Conservation (phyloP, 1,139 yeast species). For the Insectozyma bohioensis region DNA sequence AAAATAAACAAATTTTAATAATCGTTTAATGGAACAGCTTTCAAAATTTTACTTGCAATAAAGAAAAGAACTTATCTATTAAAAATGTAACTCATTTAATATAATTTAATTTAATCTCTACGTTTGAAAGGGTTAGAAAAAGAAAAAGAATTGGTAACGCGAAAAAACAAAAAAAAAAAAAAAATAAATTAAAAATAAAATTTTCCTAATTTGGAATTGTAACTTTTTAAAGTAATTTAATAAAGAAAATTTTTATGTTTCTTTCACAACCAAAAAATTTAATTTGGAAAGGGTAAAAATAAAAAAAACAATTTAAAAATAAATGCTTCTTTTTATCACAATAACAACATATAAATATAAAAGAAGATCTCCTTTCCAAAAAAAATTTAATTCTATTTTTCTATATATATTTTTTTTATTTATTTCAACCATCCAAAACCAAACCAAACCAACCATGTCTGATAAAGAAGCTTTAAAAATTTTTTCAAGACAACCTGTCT, state of each 20-base stretch:
- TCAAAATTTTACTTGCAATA: too few relatives aligned
- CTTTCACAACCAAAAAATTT: too few relatives aligned
- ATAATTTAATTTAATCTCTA: too few relatives aligned
- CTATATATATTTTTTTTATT: conserved; percentile 1
- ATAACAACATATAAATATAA: background rate
- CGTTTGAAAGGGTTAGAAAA: background rate
- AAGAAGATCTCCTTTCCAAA: too few relatives aligned
- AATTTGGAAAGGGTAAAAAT: too few relatives aligned
- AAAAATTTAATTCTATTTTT: too few relatives aligned
- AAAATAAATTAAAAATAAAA: background rate
- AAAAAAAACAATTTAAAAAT: background rate
- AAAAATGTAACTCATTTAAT: too few relatives aligned
- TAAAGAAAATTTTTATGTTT: too few relatives aligned
- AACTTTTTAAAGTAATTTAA: conserved; percentile 11
- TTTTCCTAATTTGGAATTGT: conserved; percentile 13
- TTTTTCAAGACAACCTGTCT: conserved; percentile 76
- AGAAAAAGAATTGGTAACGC: background rate
- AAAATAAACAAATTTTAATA: too few relatives aligned
- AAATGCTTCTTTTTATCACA: background rate
- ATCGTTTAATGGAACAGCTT: too few relatives aligned
- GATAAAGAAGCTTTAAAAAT: conserved; percentile 64
- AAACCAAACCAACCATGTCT: conserved; percentile 30
- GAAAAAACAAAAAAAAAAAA: conserved; percentile 1
- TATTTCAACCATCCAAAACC: background rate
- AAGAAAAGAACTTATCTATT: too few relatives aligned